These are phyloP conservation scores for Metarhizium brunneum DNA, from an alignment of 2,329 filamentous ascomycete genomes.

Conservation along the genomic window DNA sequence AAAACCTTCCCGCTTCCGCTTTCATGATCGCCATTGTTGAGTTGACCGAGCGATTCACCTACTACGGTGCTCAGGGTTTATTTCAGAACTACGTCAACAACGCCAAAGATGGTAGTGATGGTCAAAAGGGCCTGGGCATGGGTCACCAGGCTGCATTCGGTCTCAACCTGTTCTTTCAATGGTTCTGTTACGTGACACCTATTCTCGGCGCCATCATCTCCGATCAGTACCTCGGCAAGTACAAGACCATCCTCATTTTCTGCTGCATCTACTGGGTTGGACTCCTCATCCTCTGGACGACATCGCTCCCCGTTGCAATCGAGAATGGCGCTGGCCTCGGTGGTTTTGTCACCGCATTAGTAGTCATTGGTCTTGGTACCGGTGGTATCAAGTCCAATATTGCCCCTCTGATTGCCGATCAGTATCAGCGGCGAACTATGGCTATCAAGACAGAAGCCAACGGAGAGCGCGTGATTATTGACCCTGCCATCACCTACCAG, in stretches of 20 bases:
- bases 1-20: constrained; percentile 44
- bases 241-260: constrained; percentile 52
- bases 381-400: constrained; percentile 63
- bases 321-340: constrained; percentile 32
- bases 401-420: constrained; percentile 51
- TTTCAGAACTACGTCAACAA: constrained; percentile 47
- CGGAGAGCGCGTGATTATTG: constrained; percentile 55
- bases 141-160: constrained; percentile 46
- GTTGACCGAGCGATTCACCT: constrained; percentile 48
- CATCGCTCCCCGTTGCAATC: constrained; percentile 31
- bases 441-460: constrained; percentile 36
- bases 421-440: constrained; percentile 48
- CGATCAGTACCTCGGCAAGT: constrained; percentile 49
- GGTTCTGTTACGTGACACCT: constrained; percentile 35
- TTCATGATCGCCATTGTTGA: constrained; percentile 49
- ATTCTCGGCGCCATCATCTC: constrained; percentile 45
- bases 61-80: constrained; percentile 43
- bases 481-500: constrained; percentile 56
- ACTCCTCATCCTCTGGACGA: constrained; percentile 43
- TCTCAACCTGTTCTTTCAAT: constrained; percentile 46
- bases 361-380: constrained; percentile 57
- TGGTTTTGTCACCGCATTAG: constrained; percentile 44
- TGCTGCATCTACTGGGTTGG: constrained; percentile 49
- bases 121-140: constrained; percentile 42
- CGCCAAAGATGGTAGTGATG: constrained; percentile 21